Base-by-base conservation (phyloP, 192 early-diverging fungal species). In the Podila clonocystis region DNA sequence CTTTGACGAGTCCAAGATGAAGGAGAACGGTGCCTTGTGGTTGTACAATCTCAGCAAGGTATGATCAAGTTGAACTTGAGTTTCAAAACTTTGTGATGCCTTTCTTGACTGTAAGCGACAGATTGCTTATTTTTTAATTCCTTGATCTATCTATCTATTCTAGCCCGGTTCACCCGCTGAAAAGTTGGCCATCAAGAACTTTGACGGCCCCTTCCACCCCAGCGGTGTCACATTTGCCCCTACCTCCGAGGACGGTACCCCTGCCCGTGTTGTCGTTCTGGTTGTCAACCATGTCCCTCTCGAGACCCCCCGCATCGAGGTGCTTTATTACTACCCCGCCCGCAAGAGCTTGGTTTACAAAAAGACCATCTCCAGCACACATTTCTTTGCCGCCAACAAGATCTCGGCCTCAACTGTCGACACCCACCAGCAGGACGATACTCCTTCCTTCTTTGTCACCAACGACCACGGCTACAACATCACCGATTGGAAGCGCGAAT, bases 401-500 rank as follows among this genome's bases (percentile, higher is more conserved):
- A 80, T 80, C 36, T 61, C 70, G 5, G 77, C 77, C 20, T 58
- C 77, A 8, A 65, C 74, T 0, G 31, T 24, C 6, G 58, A 63
- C 48, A 57, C 64, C 12, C 70, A 80, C 57, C 49, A 65, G 45
- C 33, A 69, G 31, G 77, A 80, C n/a, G 77, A 80, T 33, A 80
- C 77, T 2, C 77, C 77, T 34, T 73, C 77, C 41, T 80, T 80
- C 67, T 67, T 67, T 33, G 52, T 80, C 28, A 30, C 57, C 12
- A 80, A 80, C 49, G 77, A 80, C 29, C 77, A 80, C 22, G 77
- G 77, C 22, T 80, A 80, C 58, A 80, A 80, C 62, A 17, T 73
- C 31, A 80, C 77, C n/a, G 67, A 80, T 49, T 80, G 77, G 77
- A 80, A 80, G 67, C 77, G 77, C 29, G 67, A 68, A 61, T 80